Evolutionary conservation across 2,329 filamentous ascomycete species (phyloP).

Genomic region (Teratosphaeria destructans): DNA sequence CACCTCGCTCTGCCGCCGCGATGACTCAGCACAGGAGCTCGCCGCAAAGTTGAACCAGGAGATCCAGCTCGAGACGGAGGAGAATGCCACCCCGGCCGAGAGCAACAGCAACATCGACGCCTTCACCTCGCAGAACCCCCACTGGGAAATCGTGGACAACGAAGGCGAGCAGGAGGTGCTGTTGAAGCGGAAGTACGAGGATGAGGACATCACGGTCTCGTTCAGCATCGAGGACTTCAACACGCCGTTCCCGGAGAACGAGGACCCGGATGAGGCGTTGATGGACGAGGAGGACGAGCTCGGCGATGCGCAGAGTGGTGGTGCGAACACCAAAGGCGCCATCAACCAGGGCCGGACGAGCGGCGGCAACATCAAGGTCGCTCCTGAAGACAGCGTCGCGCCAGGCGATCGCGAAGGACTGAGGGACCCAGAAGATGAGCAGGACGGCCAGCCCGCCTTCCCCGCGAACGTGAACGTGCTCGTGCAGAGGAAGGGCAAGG

Average conservation of each 20-base stretch:
- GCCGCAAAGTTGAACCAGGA: conserved; percentile 77
- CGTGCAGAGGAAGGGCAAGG: conserved; percentile 72
- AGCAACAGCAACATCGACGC: conserved; percentile 58
- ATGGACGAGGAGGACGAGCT: conserved; percentile 28
- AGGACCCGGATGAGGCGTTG: conserved; percentile 36
- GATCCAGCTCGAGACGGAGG: conserved; percentile 71
- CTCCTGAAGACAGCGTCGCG: conserved; percentile 46
- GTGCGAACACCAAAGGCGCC: conserved; percentile 46
- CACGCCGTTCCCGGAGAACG: conserved; percentile 42
- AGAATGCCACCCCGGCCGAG: conserved; percentile 48
- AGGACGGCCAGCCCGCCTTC: conserved; percentile 51
- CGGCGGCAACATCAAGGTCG: conserved; percentile 43
- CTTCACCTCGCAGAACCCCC: conserved; percentile 67
- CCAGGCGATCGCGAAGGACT: conserved; percentile 49
- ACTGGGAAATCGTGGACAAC: conserved; percentile 65
- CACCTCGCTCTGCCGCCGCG: conserved; percentile 29
- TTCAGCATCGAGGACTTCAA: conserved; percentile 77
- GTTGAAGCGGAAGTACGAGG: conserved; percentile 69
- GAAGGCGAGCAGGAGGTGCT: conserved; percentile 80
- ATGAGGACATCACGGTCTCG: conserved; percentile 76
- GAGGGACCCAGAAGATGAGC: conserved; percentile 42
- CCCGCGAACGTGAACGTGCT: conserved; percentile 77
- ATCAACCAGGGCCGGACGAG: conserved; percentile 44
- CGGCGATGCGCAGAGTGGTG: conserved; percentile 41
- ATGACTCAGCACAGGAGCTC: conserved; percentile 63